Evolutionary conservation across 768 basidiomycete genomes (phyloP).

Genomic region (Suillus bovinus): DNA sequence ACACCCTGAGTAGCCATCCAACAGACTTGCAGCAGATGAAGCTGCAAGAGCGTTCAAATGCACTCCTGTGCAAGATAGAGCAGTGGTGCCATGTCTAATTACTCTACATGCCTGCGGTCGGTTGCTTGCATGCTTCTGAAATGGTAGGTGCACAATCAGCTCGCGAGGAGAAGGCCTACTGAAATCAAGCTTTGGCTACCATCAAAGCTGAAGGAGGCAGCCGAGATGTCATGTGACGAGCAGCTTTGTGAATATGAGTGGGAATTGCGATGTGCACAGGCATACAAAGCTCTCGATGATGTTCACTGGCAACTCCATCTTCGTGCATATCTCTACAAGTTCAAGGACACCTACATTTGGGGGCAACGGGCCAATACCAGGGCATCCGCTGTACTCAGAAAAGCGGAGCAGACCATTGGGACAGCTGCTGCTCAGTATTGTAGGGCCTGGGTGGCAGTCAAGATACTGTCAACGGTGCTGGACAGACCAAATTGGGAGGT

Average conservation of each 20-base stretch:
- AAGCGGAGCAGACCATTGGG: too few relatives aligned
- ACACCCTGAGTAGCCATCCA: slow-evolving; percentile 19
- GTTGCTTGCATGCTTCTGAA: too few relatives aligned
- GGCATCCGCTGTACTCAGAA: too few relatives aligned
- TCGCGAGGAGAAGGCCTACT: not conserved
- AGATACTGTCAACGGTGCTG: too few relatives aligned
- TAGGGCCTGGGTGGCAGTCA: too few relatives aligned
- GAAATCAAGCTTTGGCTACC: slow-evolving; percentile 1
- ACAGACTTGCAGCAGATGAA: slow-evolving; percentile 32
- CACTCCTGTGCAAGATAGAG: slow-evolving; percentile 25
- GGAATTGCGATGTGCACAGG: slow-evolving; percentile 6
- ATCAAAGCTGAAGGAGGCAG: not conserved
- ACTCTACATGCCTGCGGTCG: slow-evolving; percentile 27
- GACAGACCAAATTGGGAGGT: too few relatives aligned
- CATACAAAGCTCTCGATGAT: slow-evolving; percentile 21
- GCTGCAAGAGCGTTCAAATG: slow-evolving; percentile 24
- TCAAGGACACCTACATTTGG: too few relatives aligned
- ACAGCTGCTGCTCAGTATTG: too few relatives aligned
- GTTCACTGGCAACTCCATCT: slow-evolving; percentile 17
- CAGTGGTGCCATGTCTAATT: slow-evolving; percentile 29
- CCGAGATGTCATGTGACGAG: not conserved
- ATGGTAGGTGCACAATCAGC: too few relatives aligned
- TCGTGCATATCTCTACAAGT: too few relatives aligned
- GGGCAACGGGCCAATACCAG: too few relatives aligned
- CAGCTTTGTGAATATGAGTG: not conserved